Evolutionary conservation across 768 basidiomycete species (phyloP), one percentile per base, ranked within the genome.

Genomic region (Psilocybe sp.): DNA sequence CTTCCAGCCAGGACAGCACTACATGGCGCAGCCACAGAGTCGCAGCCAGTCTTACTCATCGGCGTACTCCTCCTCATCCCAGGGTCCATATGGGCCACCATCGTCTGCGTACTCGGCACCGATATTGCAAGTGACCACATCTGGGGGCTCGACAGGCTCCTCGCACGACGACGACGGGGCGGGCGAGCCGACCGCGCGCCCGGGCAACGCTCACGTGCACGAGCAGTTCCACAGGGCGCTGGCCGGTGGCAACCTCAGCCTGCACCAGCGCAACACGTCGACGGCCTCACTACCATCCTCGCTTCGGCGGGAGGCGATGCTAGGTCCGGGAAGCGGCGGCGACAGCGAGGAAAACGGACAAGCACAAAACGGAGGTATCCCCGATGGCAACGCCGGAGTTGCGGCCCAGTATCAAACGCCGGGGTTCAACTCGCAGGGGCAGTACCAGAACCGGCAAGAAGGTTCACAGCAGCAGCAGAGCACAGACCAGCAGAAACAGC

Each of bases 141-240:
- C 23, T 28, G 23, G 23, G 4, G 23, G 23, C 9, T 62, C 70
- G 39, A 60, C 71, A 14, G 41, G n/a, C 11, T 58, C 67, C 9
- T 58, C 66, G n/a, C 57, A 67, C 1, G 62, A 67, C 32, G 75
- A 76, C 37, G 68, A 69, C 28, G 74, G 73, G 53, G 72, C 70
- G 3, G 73, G 73, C 49, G 77, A 80, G 51, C 67, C 68, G 46
- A 80, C 78, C 8, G 77, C 78, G 11, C 65, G 76, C 8, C 78
- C 78, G 1, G 63, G 70, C 3, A 76, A 80, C 56, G 76, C 78
- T 0, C 71, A 78, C 57, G 49, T 62, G 31, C 78, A 78, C 53
- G 62, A 64, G 0, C 69, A 68, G 46, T 78, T 78, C 57, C 77
- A 77, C 54, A 45, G 59, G 13, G 60, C 64, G 15, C 34, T 45